Evolutionary conservation across 2,329 filamentous ascomycete genomes (phyloP), one percentile per base, ranked within the genome.

Genomic region (Ophiostoma perfectum): DNA sequence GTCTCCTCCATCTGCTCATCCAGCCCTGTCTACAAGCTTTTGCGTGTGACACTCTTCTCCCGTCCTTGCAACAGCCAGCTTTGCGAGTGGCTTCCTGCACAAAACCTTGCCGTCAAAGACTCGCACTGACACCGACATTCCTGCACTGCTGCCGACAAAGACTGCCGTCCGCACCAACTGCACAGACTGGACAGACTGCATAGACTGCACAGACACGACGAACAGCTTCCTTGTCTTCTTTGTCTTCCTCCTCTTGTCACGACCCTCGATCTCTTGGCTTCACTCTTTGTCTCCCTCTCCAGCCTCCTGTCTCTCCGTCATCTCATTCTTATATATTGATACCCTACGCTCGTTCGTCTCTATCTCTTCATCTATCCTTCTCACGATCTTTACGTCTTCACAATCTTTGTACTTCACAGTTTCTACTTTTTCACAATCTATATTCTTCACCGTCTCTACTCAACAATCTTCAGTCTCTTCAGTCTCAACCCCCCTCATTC

Each of bases 181-280:
- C n/a, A n/a, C n/a, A n/a, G n/a, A n/a, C n/a, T n/a, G n/a, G n/a
- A n/a, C n/a, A n/a, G n/a, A n/a, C n/a, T n/a, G n/a, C n/a, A n/a
- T n/a, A n/a, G n/a, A n/a, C n/a, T n/a, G n/a, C n/a, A 27, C 49
- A 55, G 5, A 3, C 49, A 11, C 49, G n/a, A n/a, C 27, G 49
- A 55, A 55, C 49, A 55, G n/a, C 49, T 55, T 55, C n/a, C 18
- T 52, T 52, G 47, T 52, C 27, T 52, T 38, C 58, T n/a, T 36
- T 49, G 45, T 39, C 42, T 49, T 42, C 7, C 0, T n/a, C n/a
- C 42, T 42, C 39, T 41, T 39, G 5, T 49, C 18, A 55, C 49
- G n/a, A 55, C 9, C n/a, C n/a, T n/a, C n/a, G n/a, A n/a, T n/a
- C n/a, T n/a, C n/a, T n/a, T n/a, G n/a, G n/a, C n/a, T n/a, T n/a